Evolutionary conservation across 352 stramenopile genomes (phyloP), one percentile per base, ranked within the genome.

Genomic region (Globisporangium paroecandrum): DNA sequence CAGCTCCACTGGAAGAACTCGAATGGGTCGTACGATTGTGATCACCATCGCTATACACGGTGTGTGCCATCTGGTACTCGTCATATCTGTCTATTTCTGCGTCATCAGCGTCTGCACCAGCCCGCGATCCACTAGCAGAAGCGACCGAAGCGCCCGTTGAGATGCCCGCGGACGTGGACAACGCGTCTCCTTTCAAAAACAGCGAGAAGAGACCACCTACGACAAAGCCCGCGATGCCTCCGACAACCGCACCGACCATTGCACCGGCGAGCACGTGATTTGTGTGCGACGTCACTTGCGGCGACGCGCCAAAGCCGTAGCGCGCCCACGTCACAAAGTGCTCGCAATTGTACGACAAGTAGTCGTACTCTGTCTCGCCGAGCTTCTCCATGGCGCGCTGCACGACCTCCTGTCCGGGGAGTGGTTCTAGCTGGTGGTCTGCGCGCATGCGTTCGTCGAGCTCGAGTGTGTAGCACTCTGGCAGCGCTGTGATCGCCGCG

Each of bases 251-350:
- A 12, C 83, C 83, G 15, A 91, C 70, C 68, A 91, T 75, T 12
- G 83, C 83, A 8, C 79, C 80, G 1, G 81, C 81, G n/a, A 90
- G 58, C 47, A 89, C 80, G 56, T 89, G 77, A 27, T 85, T 86
- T 0, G 78, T 73, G 43, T 90, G 82, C 24, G 80, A 83, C 3
- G 65, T 64, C 10, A 83, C 80, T 20, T 92, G 83, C 29, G 82
- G 83, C 38, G 83, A 92, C 57, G 77, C 72, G 2, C 77, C 76
- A 12, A 78, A 65, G 20, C 80, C 80, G 64, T 92, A 90, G 41
- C 82, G 73, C 13, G 80, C 83, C 83, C 80, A 92, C 55, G 83
- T 90, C 51, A 90, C 83, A 72, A 92, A 92, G 68, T 92, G 83
- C 62, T 92, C 83, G 75, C 83, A 92, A 63, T 92, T 92, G 74